phyloP scores from a whole-genome alignment of 108 stramenopile genomes.

The Conticribra guillardii region DNA sequence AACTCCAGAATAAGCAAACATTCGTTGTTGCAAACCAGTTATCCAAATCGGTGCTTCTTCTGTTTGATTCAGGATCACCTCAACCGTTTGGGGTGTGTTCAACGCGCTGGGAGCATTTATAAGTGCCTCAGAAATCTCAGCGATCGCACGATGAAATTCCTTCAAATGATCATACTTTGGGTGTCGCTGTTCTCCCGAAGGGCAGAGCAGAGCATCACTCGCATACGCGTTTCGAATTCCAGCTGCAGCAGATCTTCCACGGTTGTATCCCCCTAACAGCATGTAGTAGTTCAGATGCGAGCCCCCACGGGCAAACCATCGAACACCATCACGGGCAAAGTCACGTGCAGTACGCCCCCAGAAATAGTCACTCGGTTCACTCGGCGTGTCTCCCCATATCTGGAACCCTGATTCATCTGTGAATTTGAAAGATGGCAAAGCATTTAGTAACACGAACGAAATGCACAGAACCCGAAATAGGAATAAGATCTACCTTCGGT shows the following conservation, averaged over 20 bases:
- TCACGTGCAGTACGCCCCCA: constrained; percentile 59
- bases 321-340: constrained; percentile 39
- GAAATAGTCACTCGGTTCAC: constrained; percentile 54
- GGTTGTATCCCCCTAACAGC: constrained; percentile 71
- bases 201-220: constrained; percentile 54
- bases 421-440: neutral
- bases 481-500: constrained; percentile 18
- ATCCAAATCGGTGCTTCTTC: neutral
- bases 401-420: constrained; percentile 62
- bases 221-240: constrained; percentile 65
- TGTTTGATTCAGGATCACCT: neutral
- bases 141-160: constrained; percentile 49
- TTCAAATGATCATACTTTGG: constrained; percentile 63
- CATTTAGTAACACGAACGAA: too few relatives aligned
- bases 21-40: neutral
- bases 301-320: constrained; percentile 75
- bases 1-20: neutral
- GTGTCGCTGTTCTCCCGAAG: constrained; percentile 54
- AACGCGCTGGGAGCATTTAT: neutral
- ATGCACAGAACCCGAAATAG: neutral
- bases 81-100: neutral
- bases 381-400: constrained; percentile 59
- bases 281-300: constrained; percentile 69
- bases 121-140: constrained; percentile 9
- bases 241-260: constrained; percentile 51